phyloP scores from a whole-genome alignment of 1,284 basidiomycete species.

The Ganoderma lingzhi region DNA sequence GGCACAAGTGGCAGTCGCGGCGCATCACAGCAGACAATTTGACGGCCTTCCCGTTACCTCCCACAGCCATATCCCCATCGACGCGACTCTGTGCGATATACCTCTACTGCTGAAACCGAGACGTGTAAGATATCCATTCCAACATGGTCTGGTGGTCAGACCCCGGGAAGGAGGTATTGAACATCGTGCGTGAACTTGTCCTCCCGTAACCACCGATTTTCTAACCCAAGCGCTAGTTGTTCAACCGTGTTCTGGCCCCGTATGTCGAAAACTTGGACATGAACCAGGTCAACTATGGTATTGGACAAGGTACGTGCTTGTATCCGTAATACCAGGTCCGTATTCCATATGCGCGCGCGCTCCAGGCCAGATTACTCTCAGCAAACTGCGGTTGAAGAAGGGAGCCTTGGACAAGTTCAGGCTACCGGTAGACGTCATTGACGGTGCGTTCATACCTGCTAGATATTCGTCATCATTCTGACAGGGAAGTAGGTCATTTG shows the following conservation, averaged over 20 bases:
- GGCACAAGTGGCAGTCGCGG: background rate
- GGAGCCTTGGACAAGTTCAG: constrained; percentile 96
- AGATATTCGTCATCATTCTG: background rate
- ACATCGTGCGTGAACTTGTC: constrained; percentile 59
- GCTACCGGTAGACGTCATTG: constrained; percentile 94
- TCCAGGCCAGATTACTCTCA: constrained; percentile 85
- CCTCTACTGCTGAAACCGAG: background rate
- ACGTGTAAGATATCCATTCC: constrained; percentile 13
- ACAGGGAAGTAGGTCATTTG: constrained; percentile 76
- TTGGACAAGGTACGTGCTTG: constrained; percentile 77
- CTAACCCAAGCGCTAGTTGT: constrained; percentile 58
- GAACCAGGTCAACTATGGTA: constrained; percentile 94
- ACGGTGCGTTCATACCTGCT: constrained; percentile 62
- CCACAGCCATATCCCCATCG: background rate
- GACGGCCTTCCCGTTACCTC: background rate
- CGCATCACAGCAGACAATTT: constrained; percentile 7
- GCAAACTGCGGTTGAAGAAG: constrained; percentile 89
- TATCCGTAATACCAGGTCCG: background rate
- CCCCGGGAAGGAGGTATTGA: constrained; percentile 80
- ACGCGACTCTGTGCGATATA: background rate
- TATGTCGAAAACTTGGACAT: constrained; percentile 98
- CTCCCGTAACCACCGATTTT: constrained; percentile 9
- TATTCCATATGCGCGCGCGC: constrained; percentile 3
- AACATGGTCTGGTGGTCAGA: constrained; percentile 80
- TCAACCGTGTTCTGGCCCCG: constrained; percentile 92